These are phyloP conservation scores for Biscogniauxia sp. DNA, from an alignment of 2,329 filamentous ascomycete species.

Conservation along the genomic window DNA sequence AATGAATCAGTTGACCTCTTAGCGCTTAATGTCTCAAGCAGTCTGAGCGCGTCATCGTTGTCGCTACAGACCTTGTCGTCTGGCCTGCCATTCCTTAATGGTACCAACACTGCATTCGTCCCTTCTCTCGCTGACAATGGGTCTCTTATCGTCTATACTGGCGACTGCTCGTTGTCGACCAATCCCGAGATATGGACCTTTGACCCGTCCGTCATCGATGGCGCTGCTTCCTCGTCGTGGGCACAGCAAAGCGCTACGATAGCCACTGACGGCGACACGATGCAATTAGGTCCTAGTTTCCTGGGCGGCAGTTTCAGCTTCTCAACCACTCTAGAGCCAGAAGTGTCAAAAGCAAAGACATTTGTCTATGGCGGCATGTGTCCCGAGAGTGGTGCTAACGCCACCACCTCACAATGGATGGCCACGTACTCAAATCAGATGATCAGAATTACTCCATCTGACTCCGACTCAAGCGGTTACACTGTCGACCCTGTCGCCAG, in stretches of 20 bases:
- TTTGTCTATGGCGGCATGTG: constrained; percentile 95
- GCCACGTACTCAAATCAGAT: constrained; percentile 81
- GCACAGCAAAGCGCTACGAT: constrained; percentile 31
- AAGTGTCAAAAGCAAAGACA: constrained; percentile 52
- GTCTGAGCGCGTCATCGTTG: constrained; percentile 46
- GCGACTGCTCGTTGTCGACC: constrained; percentile 61
- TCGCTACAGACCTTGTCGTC: constrained; percentile 50
- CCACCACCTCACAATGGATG: constrained; percentile 58
- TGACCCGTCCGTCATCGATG: constrained; percentile 39
- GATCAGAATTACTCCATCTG: constrained; percentile 59
- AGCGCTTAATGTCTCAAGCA: constrained; percentile 63
- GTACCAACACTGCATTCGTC: constrained; percentile 58
- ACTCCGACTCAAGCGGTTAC: constrained; percentile 33
- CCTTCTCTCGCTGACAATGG: constrained; percentile 67
- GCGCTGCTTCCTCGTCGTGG: constrained; percentile 42
- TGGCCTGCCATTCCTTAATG: constrained; percentile 61
- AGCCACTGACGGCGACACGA: constrained; percentile 19
- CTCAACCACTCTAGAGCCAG: constrained; percentile 56
- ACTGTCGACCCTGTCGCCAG: constrained; percentile 38
- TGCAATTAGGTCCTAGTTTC: constrained; percentile 45
- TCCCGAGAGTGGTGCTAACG: constrained; percentile 47
- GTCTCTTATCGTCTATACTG: constrained; percentile 70
- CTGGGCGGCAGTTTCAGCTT: constrained; percentile 63
- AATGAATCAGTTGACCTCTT: constrained; percentile 52
- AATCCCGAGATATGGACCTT: constrained; percentile 68